Base-by-base conservation (phyloP, 2,329 filamentous ascomycete species). In the Aureobasidium sp. region DNA sequence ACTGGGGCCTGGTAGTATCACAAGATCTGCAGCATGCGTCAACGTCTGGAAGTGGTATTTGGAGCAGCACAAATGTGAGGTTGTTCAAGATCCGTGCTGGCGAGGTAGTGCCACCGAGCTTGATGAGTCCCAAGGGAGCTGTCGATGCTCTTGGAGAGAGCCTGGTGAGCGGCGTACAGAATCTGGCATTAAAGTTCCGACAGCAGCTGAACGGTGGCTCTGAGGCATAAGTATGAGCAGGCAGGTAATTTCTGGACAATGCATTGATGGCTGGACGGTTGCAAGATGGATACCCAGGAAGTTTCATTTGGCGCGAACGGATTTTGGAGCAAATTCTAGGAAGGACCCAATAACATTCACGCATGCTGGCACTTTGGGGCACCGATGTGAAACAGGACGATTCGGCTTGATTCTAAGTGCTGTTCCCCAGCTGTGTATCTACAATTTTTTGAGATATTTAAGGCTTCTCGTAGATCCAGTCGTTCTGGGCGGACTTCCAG, bases 31-130 rank as follows among this genome's bases (percentile, higher is more conserved):
- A 91, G 62, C 85, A 93, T 31, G 85, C 88, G 0, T 92, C 88
- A 71, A 92, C 92, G 33, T 92, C 90, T 2, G 90, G 68, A 33
- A 68, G 92, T 35, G 93, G 94, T 8, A 86, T 97, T 1, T 99
- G 94, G 93, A 97, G 93, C 70, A 89, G 91, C 39, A 97, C 94
- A 0, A 80, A 81, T 2, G 90, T 99, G 72, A 89, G 88, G 71
- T 79, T 99, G 15, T 99, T 99, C 77, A 86, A 85, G 54, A 91
- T 97, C 2, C 91, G 96, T 73, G 90, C 95, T 71, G 89, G 88
- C 17, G 89, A 87, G 2, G 83, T 90, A 1, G 82, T 88, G 67
- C 89, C 92, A 0, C 91, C 92, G 3, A 66, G 66, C 24, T 75
- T 99, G 64, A 85, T 91, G 27, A 91, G 89, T 37, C 94, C 94